phyloP scores from a whole-genome alignment of 2,329 filamentous ascomycete species.

The Fusarium nodosum region DNA sequence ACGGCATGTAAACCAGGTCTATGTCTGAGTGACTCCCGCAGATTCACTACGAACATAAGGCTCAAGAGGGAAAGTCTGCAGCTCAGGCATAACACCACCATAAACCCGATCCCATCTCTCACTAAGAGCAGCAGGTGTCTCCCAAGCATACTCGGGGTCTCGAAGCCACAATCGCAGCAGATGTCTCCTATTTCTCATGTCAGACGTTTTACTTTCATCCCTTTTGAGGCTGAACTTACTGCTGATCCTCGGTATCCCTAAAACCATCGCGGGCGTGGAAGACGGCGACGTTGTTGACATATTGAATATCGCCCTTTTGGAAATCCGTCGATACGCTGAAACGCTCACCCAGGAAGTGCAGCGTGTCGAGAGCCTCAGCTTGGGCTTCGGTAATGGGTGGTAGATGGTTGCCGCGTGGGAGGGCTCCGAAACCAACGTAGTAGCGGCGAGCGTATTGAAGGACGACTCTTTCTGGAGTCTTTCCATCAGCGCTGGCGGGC shows the following conservation, averaged over 20 bases:
- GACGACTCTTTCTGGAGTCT: conserved; percentile 10
- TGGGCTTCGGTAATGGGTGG: conserved; percentile 67
- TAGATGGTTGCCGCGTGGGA: conserved; percentile 65
- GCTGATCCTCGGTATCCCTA: conserved; percentile 27
- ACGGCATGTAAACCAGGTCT: accelerated
- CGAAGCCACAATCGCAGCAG: conserved; percentile 63
- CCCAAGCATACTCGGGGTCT: conserved; percentile 63
- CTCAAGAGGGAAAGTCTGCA: conserved; percentile 29
- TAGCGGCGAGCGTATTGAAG: conserved; percentile 37
- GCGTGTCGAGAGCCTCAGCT: conserved; percentile 64
- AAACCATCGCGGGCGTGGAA: conserved; percentile 67
- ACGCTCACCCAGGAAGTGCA: conserved; percentile 63
- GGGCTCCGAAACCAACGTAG: conserved; percentile 39
- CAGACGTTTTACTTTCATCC: not conserved
- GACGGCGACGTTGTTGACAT: conserved; percentile 66
- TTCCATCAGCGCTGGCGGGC: not conserved
- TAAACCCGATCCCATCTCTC: conserved; percentile 35
- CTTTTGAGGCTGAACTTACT: conserved; percentile 8
- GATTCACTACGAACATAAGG: conserved; percentile 36
- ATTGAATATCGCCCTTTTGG: conserved; percentile 65
- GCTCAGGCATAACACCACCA: conserved; percentile 21
- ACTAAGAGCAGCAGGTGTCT: conserved; percentile 32
- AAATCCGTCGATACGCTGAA: conserved; percentile 60
- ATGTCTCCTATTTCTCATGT: conserved; percentile 53
- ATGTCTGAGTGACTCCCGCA: not conserved